Evolutionary conservation across 2,329 filamentous ascomycete species (phyloP), one percentile per base, ranked within the genome.

Genomic region (Coniochaeta sp.): DNA sequence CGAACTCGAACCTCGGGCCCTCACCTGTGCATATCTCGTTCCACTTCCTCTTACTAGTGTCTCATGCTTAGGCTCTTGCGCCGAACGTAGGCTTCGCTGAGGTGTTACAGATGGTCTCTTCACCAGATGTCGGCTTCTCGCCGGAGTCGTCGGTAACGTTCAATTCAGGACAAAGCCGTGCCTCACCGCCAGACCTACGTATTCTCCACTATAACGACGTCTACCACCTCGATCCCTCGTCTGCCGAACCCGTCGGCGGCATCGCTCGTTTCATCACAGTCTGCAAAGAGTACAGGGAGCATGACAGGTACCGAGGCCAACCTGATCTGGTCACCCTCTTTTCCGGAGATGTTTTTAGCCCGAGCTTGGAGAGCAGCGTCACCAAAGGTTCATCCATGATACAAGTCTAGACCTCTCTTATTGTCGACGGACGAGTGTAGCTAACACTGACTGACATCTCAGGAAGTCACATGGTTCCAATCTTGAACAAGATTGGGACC

Each of bases 191-290:
- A 52, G 89, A 91, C 71, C 76, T 96, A 58, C 86, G 92, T n/a
- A 75, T 96, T 60, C 72, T 96, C 34, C 93, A 96, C 76, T 96
- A 89, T 80, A 96, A 96, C 74, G 92, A 97, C 75, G 92, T 96
- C 62, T 96, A 96, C 73, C 93, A 96, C 68, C 84, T 96, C 59
- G 91, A 96, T 66, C 71, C 75, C 1, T 79, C 80, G 1, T 92
- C 90, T 28, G 85, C 89, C 17, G 91, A 96, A 70, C 93, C 93
- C 1, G 86, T 92, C 1, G 93, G 93, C 31, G 93, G 93, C 19
- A 82, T 89, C 47, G 80, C 90, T 33, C 83, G 93, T 56, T 96
- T 97, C 75, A 87, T 95, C 71, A 88, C 87, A 3, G 77, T 95
- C 28, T 81, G 88, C 65, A 87, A 91, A 62, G 81, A 93, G 71